Evolutionary conservation across 176 grass and related monocot genomes (phyloP), one percentile per base, ranked within the genome.

Genomic region (Aegilops speltoides): DNA sequence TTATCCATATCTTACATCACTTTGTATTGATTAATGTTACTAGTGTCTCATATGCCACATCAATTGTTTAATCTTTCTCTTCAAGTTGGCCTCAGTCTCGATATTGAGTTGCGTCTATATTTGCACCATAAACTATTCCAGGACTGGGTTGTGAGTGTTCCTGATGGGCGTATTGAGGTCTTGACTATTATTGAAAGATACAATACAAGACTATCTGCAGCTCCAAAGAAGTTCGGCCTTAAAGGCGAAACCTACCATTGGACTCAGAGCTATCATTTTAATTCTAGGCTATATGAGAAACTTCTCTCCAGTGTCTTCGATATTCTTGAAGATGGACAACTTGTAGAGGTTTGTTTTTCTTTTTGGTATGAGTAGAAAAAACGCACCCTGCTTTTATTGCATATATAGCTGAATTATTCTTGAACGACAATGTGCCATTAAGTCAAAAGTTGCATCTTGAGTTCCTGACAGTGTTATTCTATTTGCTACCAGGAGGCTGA

Each of bases 291-390:
- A 68, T 98, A 98, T 86, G 93, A 93, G 87, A 98, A 92, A 45
- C 86, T 98, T 64, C 93, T 98, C 73, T 92, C 38, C 80, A 93
- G 88, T 83, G 89, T 98, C 57, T 98, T 98, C 84, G 95, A 98
- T 92, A 84, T 95, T 89, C 95, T 98, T 16, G 95, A 98, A 92
- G 93, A 95, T 76, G 93, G 93, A n/a, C 89, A 95, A 20, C 82
- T 98, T 78, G 62, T 98, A 79, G 91, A 98, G 95, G 95, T 98
- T 85, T 81, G 74, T 26, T 85, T 76, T 86, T 79, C 33, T 78
- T 86, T 92, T 36, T 92, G 32, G 50, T 38, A 6, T 57, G 54
- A 54, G 87, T 38, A 77, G 46, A 33, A 23, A 82, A 63, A 29
- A 25, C 1, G 2, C 59, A 73, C 8, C 54, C 22, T 81, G 20